These are phyloP conservation scores for Macrotyloma uniflorum DNA, from an alignment of 306 rosid genomes.

Conservation along the genomic window DNA sequence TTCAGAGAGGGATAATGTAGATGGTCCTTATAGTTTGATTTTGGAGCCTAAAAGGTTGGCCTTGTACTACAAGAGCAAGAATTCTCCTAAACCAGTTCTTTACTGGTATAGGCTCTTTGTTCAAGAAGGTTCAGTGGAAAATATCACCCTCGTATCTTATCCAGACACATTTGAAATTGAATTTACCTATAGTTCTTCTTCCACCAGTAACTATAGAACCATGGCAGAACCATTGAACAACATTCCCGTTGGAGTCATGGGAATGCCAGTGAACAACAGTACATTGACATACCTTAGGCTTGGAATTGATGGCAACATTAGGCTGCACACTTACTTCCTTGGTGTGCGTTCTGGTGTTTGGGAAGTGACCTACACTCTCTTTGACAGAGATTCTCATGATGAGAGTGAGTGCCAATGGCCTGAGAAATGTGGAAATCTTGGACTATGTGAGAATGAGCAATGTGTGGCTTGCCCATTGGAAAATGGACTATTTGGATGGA, in stretches of 20 bases:
- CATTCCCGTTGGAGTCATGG: neutral
- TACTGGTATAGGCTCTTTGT: conserved; percentile 47
- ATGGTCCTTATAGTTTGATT: conserved; percentile 68
- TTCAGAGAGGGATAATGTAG: conserved; percentile 52
- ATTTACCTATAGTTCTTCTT: neutral
- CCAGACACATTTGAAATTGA: conserved; percentile 41
- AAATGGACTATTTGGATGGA: conserved; percentile 64
- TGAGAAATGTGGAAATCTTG: conserved; percentile 53
- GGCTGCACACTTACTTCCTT: conserved; percentile 54
- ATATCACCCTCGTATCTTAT: conserved; percentile 38
- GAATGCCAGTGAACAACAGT: conserved; percentile 59
- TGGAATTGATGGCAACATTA: conserved; percentile 73
- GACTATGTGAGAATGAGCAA: conserved; percentile 62
- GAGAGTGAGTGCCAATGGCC: conserved; percentile 68
- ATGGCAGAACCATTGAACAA: neutral
- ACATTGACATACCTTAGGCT: conserved; percentile 67
- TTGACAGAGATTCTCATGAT: conserved; percentile 49
- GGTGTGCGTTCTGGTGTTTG: conserved; percentile 54
- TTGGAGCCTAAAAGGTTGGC: conserved; percentile 59
- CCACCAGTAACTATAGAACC: neutral
- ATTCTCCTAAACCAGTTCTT: conserved; percentile 50
- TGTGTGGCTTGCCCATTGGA: conserved; percentile 70
- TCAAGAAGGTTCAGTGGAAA: conserved; percentile 36
- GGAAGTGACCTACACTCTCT: conserved; percentile 57
- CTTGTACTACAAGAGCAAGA: conserved; percentile 65